Base-by-base conservation (phyloP, 2,329 filamentous ascomycete species). In the Mycosphaerella sp. region DNA sequence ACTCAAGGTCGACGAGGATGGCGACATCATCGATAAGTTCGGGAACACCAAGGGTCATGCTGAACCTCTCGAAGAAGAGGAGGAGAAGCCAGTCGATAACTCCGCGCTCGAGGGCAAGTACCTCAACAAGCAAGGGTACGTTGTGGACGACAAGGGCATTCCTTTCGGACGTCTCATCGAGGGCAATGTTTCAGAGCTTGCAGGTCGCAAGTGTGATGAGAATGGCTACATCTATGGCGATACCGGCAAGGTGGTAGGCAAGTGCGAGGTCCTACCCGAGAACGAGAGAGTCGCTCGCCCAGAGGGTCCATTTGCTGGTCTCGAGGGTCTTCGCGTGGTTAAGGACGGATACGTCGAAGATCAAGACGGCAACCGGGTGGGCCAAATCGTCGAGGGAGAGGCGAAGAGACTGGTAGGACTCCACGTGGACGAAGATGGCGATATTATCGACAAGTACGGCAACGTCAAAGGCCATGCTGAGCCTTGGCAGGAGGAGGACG, bases 341-440 rank as follows among this genome's bases (percentile, higher is more conserved):
- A 86, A 85, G 70, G 84, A 86, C 44, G 85, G 85, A 45, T 85
- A 81, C 56, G 76, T 88, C 43, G 79, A 95, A 77, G 79, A 96
- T 81, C 69, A 85, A 79, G 78, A 95, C 78, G 87, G 86, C 36
- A 83, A 87, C 59, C 77, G 86, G 31, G 86, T 93, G 44, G 89
- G 89, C 12, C 77, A 84, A 42, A 78, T 93, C 39, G 75, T 80
- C 3, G 80, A 83, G 45, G 89, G 88, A 2, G 85, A 95, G 51
- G 69, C 78, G 31, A 89, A 89, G 77, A 75, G 77, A 51, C 79
- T 95, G 1, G 81, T 84, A 42, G 89, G 89, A 14, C 85, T 87
- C 43, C 65, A 76, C 8, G 88, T 93, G 12, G 89, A 95, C 55
- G 85, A 89, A 59, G 89, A 95, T 60, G 89, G 89, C 40, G 89